phyloP scores from a whole-genome alignment of 805 yeast species.

The Candida loeiensis region DNA sequence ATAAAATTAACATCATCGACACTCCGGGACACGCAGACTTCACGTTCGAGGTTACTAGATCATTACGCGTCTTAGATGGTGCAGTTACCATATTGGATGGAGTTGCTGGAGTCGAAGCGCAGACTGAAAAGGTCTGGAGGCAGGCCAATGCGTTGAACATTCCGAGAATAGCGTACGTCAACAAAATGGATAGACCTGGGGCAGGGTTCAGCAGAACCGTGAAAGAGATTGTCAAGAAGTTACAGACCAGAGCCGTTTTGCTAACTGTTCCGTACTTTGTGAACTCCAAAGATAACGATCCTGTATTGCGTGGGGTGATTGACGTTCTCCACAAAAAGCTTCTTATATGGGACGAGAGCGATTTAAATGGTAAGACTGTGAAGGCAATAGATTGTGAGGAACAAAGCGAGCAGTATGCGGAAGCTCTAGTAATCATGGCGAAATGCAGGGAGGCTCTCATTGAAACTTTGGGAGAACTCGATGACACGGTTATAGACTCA shows the following conservation, averaged over 20 bases:
- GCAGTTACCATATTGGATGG: constrained; percentile 91
- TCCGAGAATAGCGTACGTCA: constrained; percentile 78
- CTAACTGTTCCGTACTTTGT: constrained; percentile 76
- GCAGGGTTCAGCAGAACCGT: constrained; percentile 93
- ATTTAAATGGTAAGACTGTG: constrained; percentile 50
- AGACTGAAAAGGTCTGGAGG: constrained; percentile 95
- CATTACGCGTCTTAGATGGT: constrained; percentile 89
- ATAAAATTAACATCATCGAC: constrained; percentile 82
- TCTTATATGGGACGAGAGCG: constrained; percentile 45
- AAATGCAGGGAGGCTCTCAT: constrained; percentile 70
- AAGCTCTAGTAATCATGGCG: constrained; percentile 44
- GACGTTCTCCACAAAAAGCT: constrained; percentile 67
- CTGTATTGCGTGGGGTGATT: constrained; percentile 62
- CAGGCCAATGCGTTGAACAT: constrained; percentile 67
- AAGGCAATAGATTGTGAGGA: constrained; percentile 34
- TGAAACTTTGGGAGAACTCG: constrained; percentile 80
- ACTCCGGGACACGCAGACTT: constrained; percentile 99
- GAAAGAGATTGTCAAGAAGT: constrained; percentile 70
- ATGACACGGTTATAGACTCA: constrained; percentile 72
- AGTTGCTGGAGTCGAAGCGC: constrained; percentile 98
- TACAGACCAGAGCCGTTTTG: constrained; percentile 69
- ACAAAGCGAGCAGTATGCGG: constrained; percentile 20
- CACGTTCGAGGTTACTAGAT: constrained; percentile 87
- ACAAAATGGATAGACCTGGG: constrained; percentile 96
- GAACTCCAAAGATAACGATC: constrained; percentile 25